Evolutionary conservation across 2,329 filamentous ascomycete genomes (phyloP).

Genomic region (Fusarium sp.): DNA sequence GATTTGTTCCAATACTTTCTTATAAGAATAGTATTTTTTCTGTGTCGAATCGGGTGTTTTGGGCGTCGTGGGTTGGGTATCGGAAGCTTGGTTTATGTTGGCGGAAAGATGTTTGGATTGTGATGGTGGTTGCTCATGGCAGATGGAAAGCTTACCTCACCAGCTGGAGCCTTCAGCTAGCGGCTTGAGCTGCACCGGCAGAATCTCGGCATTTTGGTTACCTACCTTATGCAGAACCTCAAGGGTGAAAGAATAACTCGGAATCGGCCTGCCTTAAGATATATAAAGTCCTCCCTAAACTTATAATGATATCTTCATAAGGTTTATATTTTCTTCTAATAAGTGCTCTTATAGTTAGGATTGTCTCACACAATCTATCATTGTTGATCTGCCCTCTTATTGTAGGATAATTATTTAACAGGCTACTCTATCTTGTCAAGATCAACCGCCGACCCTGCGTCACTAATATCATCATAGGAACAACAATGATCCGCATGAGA

Average conservation of each 20-base stretch:
- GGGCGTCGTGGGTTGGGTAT: slow-evolving; percentile 14
- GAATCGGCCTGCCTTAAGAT: too few relatives aligned
- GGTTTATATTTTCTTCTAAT: too few relatives aligned
- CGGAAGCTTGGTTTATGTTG: slow-evolving; percentile 29
- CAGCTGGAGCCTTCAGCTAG: slow-evolving; percentile 52
- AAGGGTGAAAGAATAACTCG: too few relatives aligned
- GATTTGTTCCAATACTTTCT: slow-evolving; percentile 1
- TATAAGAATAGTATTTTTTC: background rate
- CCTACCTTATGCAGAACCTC: background rate
- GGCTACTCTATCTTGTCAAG: background rate
- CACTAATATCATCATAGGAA: too few relatives aligned
- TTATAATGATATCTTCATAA: too few relatives aligned
- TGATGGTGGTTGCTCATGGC: slow-evolving; percentile 36
- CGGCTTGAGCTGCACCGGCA: slow-evolving; percentile 42
- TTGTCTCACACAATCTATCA: too few relatives aligned
- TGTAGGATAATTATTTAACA: too few relatives aligned
- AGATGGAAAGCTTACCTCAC: slow-evolving; percentile 56
- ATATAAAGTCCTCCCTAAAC: too few relatives aligned
- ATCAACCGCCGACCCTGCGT: background rate
- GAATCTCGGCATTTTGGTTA: slow-evolving; percentile 45
- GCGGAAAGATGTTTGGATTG: slow-evolving; percentile 25
- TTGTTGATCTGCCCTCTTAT: too few relatives aligned
- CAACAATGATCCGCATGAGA: background rate
- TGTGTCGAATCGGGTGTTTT: background rate
- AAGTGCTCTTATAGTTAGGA: too few relatives aligned